Evolutionary conservation across 2,329 filamentous ascomycete genomes (phyloP).

Genomic region (Penicillium polonicum): DNA sequence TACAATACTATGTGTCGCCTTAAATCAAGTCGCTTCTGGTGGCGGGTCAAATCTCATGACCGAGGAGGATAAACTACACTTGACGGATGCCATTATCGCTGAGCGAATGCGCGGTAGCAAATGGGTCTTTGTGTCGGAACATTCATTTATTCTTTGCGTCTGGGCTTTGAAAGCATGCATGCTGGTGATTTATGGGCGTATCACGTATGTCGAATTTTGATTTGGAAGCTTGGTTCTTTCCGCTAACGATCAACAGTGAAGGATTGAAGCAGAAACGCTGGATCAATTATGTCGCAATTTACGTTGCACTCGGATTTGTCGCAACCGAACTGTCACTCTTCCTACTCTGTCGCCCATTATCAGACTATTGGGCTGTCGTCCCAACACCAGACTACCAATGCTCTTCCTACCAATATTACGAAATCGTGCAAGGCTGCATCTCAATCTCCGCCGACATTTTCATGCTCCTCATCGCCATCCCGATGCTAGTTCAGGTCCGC

Average conservation of each 20-base stretch:
- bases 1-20: constrained; percentile 54
- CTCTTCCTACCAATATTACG: constrained; percentile 46
- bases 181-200: constrained; percentile 53
- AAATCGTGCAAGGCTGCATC: constrained; percentile 47
- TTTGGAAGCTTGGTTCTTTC: background rate
- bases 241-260: constrained; percentile 23
- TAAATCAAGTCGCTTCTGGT: constrained; percentile 55
- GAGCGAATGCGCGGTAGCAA: constrained; percentile 56
- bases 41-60: constrained; percentile 62
- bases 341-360: constrained; percentile 52
- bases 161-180: constrained; percentile 57
- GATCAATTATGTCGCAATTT: constrained; percentile 41
- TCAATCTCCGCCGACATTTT: constrained; percentile 47
- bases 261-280: constrained; percentile 37
- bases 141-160: constrained; percentile 58
- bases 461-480: constrained; percentile 47
- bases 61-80: constrained; percentile 42
- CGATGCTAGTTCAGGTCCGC: constrained; percentile 42
- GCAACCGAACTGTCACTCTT: constrained; percentile 52
- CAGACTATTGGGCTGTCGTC: constrained; percentile 54
- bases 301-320: constrained; percentile 49
- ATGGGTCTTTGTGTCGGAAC: constrained; percentile 61
- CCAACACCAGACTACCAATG: constrained; percentile 46
- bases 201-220: constrained; percentile 40
- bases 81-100: constrained; percentile 49